Evolutionary conservation across 2,329 filamentous ascomycete genomes (phyloP).

Genomic region (Neocucurbitaria cava): DNA sequence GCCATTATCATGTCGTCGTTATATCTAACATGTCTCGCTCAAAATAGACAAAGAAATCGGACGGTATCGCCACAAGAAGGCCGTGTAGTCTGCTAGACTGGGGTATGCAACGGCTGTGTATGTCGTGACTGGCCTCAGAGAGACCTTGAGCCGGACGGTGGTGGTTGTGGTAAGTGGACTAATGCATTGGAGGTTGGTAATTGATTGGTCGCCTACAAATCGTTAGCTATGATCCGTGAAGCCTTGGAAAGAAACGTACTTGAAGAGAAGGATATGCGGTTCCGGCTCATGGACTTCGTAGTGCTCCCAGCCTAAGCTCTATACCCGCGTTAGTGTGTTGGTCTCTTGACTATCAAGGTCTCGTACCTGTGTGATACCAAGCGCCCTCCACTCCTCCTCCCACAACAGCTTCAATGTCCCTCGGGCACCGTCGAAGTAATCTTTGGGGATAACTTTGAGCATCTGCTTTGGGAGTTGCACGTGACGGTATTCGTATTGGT

Average conservation of each 20-base stretch:
- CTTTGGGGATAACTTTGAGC: slow-evolving; percentile 94
- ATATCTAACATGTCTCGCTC: slow-evolving; percentile 44
- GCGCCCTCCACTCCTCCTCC: slow-evolving; percentile 97
- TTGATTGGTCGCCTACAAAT: slow-evolving; percentile 76
- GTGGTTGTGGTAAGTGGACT: slow-evolving; percentile 17
- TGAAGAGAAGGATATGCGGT: slow-evolving; percentile 97
- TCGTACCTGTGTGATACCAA: slow-evolving; percentile 93
- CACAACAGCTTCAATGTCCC: slow-evolving; percentile 95
- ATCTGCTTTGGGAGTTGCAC: slow-evolving; percentile 97
- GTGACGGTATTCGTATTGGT: slow-evolving; percentile 94
- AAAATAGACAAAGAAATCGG: slow-evolving; percentile 42
- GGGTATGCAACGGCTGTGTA: background rate
- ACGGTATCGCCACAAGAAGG: slow-evolving; percentile 27
- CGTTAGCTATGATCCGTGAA: slow-evolving; percentile 11
- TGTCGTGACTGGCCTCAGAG: slow-evolving; percentile 8
- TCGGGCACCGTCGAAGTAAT: slow-evolving; percentile 87
- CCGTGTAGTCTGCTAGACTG: slow-evolving; percentile 17
- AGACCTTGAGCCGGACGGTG: slow-evolving; percentile 10
- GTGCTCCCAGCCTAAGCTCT: slow-evolving; percentile 99
- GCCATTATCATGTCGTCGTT: slow-evolving; percentile 49
- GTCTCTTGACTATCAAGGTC: background rate
- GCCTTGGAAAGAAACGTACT: slow-evolving; percentile 67
- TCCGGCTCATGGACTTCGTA: slow-evolving; percentile 99
- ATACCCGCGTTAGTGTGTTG: slow-evolving; percentile 21
- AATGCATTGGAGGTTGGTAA: slow-evolving; percentile 72